Percentiles rank a stretch among this genome's conserved stretches.
These are phyloP conservation scores for Daldinia loculata DNA, from an alignment of 495 filamentous ascomycete genomes.

Conservation along the genomic window DNA sequence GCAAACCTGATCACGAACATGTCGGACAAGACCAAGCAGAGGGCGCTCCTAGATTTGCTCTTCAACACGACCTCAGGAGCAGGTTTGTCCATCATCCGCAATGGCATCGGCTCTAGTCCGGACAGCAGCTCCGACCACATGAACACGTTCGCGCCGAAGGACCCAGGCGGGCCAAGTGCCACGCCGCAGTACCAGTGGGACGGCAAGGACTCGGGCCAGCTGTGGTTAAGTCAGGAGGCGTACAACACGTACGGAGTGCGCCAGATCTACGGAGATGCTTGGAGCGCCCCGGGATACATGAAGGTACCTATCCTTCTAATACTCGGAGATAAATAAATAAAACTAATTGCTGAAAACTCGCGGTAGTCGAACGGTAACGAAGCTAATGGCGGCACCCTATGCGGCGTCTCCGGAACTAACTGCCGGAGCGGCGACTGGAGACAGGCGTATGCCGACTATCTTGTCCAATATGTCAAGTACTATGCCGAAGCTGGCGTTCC, in stretches of 20 bases:
- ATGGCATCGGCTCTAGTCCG: conserved; percentile 62
- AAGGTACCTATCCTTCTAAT: conserved; percentile 39
- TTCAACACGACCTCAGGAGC: conserved; percentile 62
- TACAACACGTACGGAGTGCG: conserved; percentile 55
- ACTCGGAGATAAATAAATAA: background rate
- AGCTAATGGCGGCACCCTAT: conserved; percentile 62
- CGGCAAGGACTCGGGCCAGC: conserved; percentile 61
- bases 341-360: background rate
- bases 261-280: conserved; percentile 62
- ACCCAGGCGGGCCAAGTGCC: conserved; percentile 53
- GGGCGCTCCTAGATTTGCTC: conserved; percentile 58
- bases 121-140: conserved; percentile 56
- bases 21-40: conserved; percentile 54
- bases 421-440: conserved; percentile 63
- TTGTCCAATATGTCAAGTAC: conserved; percentile 61
- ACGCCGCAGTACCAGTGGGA: conserved; percentile 60
- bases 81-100: conserved; percentile 64
- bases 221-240: conserved; percentile 62
- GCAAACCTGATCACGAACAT: conserved; percentile 62
- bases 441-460: conserved; percentile 64
- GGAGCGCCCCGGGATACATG: conserved; percentile 62
- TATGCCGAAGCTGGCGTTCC: conserved; percentile 61
- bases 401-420: conserved; percentile 55
- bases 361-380: conserved; percentile 55
- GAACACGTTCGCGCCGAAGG: conserved; percentile 58